Evolutionary conservation across 1,284 basidiomycete genomes (phyloP).

Genomic region (Ustilago bromivora): DNA sequence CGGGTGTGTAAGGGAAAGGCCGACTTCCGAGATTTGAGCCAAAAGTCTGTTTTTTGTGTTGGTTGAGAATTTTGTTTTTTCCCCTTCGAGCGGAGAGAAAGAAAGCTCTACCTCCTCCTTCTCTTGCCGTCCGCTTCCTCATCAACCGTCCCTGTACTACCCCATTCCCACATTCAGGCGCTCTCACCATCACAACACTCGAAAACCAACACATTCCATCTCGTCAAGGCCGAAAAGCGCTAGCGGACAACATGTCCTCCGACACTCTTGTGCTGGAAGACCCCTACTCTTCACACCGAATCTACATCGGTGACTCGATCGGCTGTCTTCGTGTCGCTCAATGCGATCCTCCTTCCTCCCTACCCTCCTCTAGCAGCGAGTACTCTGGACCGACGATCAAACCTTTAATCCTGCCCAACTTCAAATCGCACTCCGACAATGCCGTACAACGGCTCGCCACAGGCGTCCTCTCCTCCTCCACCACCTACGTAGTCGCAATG

Average conservation of each 20-base stretch:
- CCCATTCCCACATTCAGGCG: neutral
- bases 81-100: neutral
- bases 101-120: neutral
- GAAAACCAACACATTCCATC: neutral
- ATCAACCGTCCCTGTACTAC: neutral
- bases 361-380: slow-evolving; percentile 17
- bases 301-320: slow-evolving; percentile 52
- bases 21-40: slow-evolving; percentile 17
- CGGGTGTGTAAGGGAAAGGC: neutral
- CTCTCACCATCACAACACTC: neutral
- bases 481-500: slow-evolving; percentile 49
- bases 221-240: neutral
- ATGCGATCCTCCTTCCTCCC: slow-evolving; percentile 25
- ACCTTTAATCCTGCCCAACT: slow-evolving; percentile 42
- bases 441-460: slow-evolving; percentile 48
- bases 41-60: slow-evolving; percentile 3
- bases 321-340: slow-evolving; percentile 52
- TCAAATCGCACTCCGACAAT: slow-evolving; percentile 47
- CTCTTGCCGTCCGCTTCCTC: neutral
- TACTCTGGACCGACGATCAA: slow-evolving; percentile 36
- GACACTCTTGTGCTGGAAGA: slow-evolving; percentile 31
- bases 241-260: slow-evolving; percentile 21
- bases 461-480: slow-evolving; percentile 26
- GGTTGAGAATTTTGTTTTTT: slow-evolving; percentile 16
- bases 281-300: slow-evolving; percentile 37